phyloP scores from a whole-genome alignment of 768 basidiomycete species.

The Pleurotus eryngii region DNA sequence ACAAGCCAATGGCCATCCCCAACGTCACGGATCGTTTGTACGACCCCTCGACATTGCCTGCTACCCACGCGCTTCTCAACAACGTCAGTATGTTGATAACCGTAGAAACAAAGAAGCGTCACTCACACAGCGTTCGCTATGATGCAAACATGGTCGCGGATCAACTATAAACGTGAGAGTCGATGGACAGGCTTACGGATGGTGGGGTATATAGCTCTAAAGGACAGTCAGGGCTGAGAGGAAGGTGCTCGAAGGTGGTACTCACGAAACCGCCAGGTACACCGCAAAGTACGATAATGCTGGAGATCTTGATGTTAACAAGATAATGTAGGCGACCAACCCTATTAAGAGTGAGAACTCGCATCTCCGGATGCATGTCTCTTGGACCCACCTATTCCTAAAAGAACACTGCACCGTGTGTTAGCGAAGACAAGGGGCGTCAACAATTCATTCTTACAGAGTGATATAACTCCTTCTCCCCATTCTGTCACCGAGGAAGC shows the following conservation, averaged over 20 bases:
- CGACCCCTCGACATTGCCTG: constrained; percentile 68
- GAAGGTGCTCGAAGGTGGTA: constrained; percentile 9
- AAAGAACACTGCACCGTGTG: constrained; percentile 17
- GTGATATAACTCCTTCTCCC: constrained; percentile 59
- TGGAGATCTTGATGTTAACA: constrained; percentile 57
- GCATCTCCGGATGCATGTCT: not conserved
- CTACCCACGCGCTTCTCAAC: constrained; percentile 60
- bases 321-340: constrained; percentile 61
- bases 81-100: not conserved
- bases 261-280: constrained; percentile 69
- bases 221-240: not conserved
- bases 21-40: constrained; percentile 72
- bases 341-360: constrained; percentile 23
- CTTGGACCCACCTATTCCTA: constrained; percentile 22
- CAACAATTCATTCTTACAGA: constrained; percentile 36
- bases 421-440: not conserved
- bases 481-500: constrained; percentile 58
- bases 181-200: constrained; percentile 35
- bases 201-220: constrained; percentile 48
- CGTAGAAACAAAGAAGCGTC: not conserved
- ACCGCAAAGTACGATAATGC: constrained; percentile 71
- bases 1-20: constrained; percentile 63
- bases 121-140: constrained; percentile 51
- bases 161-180: no score
- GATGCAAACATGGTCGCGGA: not conserved